phyloP scores from a whole-genome alignment of 495 filamentous ascomycete genomes.

The Parathielavia hyrcaniae region DNA sequence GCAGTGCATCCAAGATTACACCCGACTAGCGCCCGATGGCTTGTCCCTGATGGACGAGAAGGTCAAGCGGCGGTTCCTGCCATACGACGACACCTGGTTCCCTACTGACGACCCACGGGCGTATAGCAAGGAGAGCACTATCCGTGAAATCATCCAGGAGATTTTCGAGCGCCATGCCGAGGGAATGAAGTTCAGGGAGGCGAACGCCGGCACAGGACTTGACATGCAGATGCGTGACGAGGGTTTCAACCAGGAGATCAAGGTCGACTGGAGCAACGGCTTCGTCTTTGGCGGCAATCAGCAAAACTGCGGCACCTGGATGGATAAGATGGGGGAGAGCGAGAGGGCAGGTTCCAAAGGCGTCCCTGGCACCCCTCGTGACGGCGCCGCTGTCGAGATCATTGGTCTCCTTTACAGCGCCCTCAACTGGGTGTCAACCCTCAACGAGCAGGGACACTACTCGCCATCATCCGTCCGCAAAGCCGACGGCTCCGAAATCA shows the following conservation, averaged over 20 bases:
- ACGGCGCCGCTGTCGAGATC: slow-evolving; percentile 93
- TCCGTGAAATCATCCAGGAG: slow-evolving; percentile 89
- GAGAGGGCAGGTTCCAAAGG: slow-evolving; percentile 86
- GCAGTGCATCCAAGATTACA: slow-evolving; percentile 92
- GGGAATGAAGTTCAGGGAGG: slow-evolving; percentile 86
- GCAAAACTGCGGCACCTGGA: slow-evolving; percentile 96
- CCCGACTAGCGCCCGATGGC: slow-evolving; percentile 73
- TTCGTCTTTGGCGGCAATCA: slow-evolving; percentile 93
- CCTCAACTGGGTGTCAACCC: slow-evolving; percentile 65
- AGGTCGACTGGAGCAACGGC: slow-evolving; percentile 87
- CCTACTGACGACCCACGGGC: slow-evolving; percentile 69
- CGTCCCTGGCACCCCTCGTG: slow-evolving; percentile 89
- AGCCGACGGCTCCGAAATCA: slow-evolving; percentile 53
- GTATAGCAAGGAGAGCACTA: slow-evolving; percentile 71
- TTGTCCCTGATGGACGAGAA: slow-evolving; percentile 65
- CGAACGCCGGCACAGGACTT: slow-evolving; percentile 80
- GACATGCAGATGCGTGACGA: slow-evolving; percentile 90
- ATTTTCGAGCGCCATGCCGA: slow-evolving; percentile 82
- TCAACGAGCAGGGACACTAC: slow-evolving; percentile 62
- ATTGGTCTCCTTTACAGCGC: slow-evolving; percentile 87
- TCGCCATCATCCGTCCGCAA: slow-evolving; percentile 63
- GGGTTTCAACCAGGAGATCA: slow-evolving; percentile 85
- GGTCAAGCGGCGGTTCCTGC: slow-evolving; percentile 81
- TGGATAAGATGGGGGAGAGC: slow-evolving; percentile 99
- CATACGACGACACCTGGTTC: slow-evolving; percentile 94